Base-by-base conservation (phyloP, 176 grass and related monocot species). In the Canna indica region DNA sequence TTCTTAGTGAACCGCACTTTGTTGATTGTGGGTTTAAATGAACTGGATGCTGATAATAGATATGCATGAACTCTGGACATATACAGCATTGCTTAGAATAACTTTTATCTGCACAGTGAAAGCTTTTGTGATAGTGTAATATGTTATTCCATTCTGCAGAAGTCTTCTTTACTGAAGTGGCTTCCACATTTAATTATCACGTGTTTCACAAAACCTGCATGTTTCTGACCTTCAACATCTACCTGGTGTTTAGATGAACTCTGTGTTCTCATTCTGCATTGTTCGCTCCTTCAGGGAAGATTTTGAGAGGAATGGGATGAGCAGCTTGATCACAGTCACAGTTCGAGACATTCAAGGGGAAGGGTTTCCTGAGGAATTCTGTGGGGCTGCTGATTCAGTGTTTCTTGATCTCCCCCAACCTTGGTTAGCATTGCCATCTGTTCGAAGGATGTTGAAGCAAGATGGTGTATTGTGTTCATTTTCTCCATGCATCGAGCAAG, bases 401-500 rank as follows among this genome's bases (percentile, higher is more conserved):
- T 92, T 97, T 50, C 75, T 97, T 3, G 93, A 97, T 54, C 90
- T 97, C 44, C 93, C 93, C 13, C 93, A 97, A 75, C 93, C 93
- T 74, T 97, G 93, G 88, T 61, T 92, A 20, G 86, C 84, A 8
- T 76, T 90, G 80, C 86, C 86, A 42, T 97, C 86, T 25, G 77
- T 77, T 38, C 71, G 76, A 48, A 75, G 22, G 67, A 87, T 82
- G 77, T 46, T 97, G 81, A 89, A 79, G 59, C 86, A 88, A 60
- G 86, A 92, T 36, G 86, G 79, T 5, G 75, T 97, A 65, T 61
- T 92, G 31, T 97, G 88, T 69, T 97, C 93, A n/a, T 97, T 97
- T 54, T 97, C 93, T 53, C 93, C 93, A 74, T 97, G 88, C 78
- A 92, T 97, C 41, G 93, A 97, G 36, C 93, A 97, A 90, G 93